Conservation (phyloP, 345 rosid species). For the Dovyalis caffra region DNA sequence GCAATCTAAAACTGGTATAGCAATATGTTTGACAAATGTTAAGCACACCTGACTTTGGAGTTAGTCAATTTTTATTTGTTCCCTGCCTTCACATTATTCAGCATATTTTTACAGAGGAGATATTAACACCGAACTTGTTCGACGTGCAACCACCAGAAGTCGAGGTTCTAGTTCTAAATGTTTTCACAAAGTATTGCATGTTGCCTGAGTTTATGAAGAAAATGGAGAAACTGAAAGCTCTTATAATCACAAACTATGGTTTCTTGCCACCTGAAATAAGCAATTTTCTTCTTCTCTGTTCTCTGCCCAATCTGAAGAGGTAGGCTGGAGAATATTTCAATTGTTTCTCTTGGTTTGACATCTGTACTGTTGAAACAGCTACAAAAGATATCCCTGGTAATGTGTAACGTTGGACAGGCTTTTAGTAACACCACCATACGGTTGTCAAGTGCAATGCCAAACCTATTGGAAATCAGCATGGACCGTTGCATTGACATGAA, state of each 20-base stretch:
- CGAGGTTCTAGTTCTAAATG: constrained; percentile 45
- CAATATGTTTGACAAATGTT: too few species aligned
- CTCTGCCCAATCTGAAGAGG: constrained; percentile 46
- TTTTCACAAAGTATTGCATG: constrained; percentile 26
- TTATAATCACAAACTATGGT: constrained; percentile 38
- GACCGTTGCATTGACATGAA: constrained; percentile 45
- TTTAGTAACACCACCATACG: constrained; percentile 8
- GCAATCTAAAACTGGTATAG: neutral
- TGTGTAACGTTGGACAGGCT: constrained; percentile 40
- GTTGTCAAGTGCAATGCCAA: constrained; percentile 29
- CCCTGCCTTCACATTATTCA: too few species aligned
- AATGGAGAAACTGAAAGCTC: constrained; percentile 16
- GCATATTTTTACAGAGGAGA: constrained; percentile 51
- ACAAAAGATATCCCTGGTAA: constrained; percentile 41
- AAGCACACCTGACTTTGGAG: too few species aligned
- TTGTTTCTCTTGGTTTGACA: constrained; percentile 22
- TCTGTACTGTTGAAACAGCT: constrained; percentile 27
- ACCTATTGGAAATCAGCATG: constrained; percentile 49
- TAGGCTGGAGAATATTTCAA: constrained; percentile 41
- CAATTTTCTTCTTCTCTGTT: constrained; percentile 34
- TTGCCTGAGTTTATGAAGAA: constrained; percentile 17
- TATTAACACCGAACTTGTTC: constrained; percentile 41
- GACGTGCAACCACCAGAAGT: constrained; percentile 40
- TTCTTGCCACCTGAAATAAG: constrained; percentile 24
- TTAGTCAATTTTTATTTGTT: too few species aligned